Conservation (phyloP, 169 alveolate genomes). For the Plasmodium sp. region DNA sequence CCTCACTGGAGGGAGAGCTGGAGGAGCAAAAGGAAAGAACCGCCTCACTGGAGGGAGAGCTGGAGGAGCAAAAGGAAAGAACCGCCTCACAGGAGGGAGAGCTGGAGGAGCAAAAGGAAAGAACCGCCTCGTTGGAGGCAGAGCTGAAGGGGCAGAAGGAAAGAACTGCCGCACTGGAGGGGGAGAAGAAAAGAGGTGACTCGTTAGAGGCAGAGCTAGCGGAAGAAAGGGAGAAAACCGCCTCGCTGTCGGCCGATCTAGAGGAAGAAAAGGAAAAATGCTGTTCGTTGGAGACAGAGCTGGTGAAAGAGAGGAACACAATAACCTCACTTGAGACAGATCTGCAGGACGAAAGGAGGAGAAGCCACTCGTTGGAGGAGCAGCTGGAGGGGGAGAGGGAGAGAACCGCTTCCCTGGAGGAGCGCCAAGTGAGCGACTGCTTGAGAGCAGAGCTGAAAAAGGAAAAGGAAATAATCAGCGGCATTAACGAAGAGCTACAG, state of each 20-base stretch:
- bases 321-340: not conserved
- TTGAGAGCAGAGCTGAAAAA: not conserved
- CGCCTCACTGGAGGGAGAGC: not conserved
- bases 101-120: not conserved
- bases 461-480: not conserved
- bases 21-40: not conserved
- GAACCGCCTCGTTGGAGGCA: not conserved
- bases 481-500: not conserved
- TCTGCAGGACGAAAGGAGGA: not conserved
- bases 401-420: not conserved
- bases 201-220: not conserved
- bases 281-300: not conserved
- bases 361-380: not conserved
- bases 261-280: not conserved
- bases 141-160: not conserved
- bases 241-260: not conserved
- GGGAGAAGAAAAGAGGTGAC: not conserved
- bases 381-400: not conserved
- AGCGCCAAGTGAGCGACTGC: not conserved
- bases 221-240: not conserved
- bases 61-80: not conserved
- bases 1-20: not conserved
- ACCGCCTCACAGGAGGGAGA: not conserved
- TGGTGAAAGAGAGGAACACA: constrained; percentile 19
- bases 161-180: not conserved